These are phyloP conservation scores for Heliamphora exappendiculata DNA, from an alignment of 148 eudicot species.

Conservation along the genomic window DNA sequence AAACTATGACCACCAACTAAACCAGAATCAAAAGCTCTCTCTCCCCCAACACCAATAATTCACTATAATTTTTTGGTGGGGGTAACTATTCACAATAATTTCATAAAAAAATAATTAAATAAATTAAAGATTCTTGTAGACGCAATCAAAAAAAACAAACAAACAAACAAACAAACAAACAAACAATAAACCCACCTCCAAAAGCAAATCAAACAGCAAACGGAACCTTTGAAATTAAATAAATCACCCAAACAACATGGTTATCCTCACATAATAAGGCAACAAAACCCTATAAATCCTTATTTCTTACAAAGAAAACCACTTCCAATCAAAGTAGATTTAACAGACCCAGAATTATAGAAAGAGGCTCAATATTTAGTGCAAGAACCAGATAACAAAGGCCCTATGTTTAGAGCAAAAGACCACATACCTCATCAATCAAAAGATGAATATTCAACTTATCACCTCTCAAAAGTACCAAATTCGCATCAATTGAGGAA, in stretches of 20 bases:
- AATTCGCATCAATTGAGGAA: neutral
- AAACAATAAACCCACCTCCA: neutral
- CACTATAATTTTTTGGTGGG: neutral
- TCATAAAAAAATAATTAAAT: too few relatives aligned
- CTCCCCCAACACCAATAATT: neutral
- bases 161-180: too few relatives aligned
- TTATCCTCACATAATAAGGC: too few relatives aligned
- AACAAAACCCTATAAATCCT: too few relatives aligned
- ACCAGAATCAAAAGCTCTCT: neutral
- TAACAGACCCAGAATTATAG: neutral
- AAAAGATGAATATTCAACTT: neutral
- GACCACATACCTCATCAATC: slow-evolving; percentile 10
- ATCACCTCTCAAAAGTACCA: neutral
- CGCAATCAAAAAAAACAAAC: neutral
- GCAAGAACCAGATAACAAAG: too few relatives aligned
- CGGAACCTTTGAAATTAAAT: neutral
- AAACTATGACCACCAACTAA: neutral
- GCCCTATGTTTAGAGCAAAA: too few relatives aligned
- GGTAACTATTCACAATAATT: too few relatives aligned
- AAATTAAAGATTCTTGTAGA: too few relatives aligned
- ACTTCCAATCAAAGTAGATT: too few relatives aligned
- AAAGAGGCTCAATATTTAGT: neutral
- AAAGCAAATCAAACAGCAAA: slow-evolving; percentile 4
- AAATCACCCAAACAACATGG: too few relatives aligned
- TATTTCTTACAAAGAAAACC: too few relatives aligned